A percentile compares a stretch with the other conserved stretches of the same genome.
phyloP scores from a whole-genome alignment of 2,329 filamentous ascomycete genomes.

The Trichoderma sp. region DNA sequence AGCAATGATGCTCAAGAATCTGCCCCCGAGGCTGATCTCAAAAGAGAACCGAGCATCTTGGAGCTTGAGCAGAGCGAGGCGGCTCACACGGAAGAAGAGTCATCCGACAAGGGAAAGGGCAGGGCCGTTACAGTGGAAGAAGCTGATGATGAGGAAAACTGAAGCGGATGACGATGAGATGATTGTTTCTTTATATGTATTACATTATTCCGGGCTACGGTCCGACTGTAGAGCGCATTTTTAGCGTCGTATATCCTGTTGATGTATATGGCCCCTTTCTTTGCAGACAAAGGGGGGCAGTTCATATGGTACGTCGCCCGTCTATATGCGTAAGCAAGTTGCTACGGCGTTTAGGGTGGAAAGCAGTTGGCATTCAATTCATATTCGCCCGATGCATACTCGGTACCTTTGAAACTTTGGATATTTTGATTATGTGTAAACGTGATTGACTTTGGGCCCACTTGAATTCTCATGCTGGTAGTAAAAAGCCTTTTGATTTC shows the following conservation, averaged over 20 bases:
- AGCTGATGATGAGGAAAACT: slow-evolving; percentile 42
- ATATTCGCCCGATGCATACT: background rate
- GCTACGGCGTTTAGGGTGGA: background rate
- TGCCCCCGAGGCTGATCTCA: slow-evolving; percentile 16
- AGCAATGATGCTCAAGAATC: slow-evolving; percentile 13
- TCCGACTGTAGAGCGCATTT: background rate
- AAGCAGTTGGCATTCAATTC: background rate
- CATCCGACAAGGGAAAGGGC: slow-evolving; percentile 44
- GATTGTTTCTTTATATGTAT: background rate
- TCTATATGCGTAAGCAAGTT: background rate
- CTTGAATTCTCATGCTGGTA: background rate
- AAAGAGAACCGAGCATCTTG: slow-evolving; percentile 22
- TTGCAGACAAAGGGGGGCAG: background rate
- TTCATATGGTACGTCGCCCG: background rate
- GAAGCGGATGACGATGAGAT: background rate
- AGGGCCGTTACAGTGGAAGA: slow-evolving; percentile 52
- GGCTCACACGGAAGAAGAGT: slow-evolving; percentile 23
- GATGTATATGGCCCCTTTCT: background rate
- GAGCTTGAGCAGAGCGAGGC: slow-evolving; percentile 25
- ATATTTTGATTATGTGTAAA: background rate
- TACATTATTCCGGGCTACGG: background rate
- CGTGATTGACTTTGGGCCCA: background rate
- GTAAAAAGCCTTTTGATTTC: background rate
- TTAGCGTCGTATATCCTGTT: background rate
- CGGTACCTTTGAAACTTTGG: background rate